Evolutionary conservation across 805 yeast genomes (phyloP).

Genomic region (Candida hispaniensis): DNA sequence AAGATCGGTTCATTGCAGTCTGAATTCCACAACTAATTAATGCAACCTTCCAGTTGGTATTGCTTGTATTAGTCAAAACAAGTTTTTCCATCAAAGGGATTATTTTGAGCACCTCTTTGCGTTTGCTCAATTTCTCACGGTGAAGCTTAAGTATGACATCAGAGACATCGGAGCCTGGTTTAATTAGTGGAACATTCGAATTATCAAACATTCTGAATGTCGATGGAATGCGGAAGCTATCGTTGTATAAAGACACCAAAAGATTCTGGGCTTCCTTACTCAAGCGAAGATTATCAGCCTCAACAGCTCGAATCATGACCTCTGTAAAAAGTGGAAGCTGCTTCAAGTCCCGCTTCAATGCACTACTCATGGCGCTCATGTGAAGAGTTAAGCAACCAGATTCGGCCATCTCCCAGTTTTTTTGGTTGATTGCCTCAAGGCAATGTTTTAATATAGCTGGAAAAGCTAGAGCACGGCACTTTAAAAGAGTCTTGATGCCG

Average conservation of each 20-base stretch:
- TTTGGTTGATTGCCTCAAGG: slow-evolving; percentile 37
- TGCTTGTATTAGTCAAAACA: neutral
- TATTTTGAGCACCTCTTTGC: slow-evolving; percentile 17
- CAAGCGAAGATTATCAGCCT: slow-evolving; percentile 46
- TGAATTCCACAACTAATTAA: slow-evolving; percentile 7
- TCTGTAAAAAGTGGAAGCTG: slow-evolving; percentile 40
- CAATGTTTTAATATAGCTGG: slow-evolving; percentile 41
- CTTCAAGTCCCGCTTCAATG: slow-evolving; percentile 47
- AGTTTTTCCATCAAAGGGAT: slow-evolving; percentile 2
- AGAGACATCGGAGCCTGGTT: slow-evolving; percentile 19
- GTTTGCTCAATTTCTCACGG: slow-evolving; percentile 18
- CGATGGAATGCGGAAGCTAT: slow-evolving; percentile 40
- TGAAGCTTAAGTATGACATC: slow-evolving; percentile 17
- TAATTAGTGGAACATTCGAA: slow-evolving; percentile 16
- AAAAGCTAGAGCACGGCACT: slow-evolving; percentile 49
- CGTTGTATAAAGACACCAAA: slow-evolving; percentile 24
- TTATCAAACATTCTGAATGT: slow-evolving; percentile 17
- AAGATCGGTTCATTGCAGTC: slow-evolving; percentile 3
- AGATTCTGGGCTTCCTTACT: slow-evolving; percentile 32
- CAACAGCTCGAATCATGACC: slow-evolving; percentile 44
- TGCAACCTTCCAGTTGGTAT: slow-evolving; percentile 8
- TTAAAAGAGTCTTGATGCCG: slow-evolving; percentile 58
- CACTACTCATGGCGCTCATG: slow-evolving; percentile 46
- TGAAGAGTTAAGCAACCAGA: slow-evolving; percentile 53
- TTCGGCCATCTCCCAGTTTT: slow-evolving; percentile 47